Base-by-base conservation (phyloP, 1,284 basidiomycete genomes). In the Tilletia indica region DNA sequence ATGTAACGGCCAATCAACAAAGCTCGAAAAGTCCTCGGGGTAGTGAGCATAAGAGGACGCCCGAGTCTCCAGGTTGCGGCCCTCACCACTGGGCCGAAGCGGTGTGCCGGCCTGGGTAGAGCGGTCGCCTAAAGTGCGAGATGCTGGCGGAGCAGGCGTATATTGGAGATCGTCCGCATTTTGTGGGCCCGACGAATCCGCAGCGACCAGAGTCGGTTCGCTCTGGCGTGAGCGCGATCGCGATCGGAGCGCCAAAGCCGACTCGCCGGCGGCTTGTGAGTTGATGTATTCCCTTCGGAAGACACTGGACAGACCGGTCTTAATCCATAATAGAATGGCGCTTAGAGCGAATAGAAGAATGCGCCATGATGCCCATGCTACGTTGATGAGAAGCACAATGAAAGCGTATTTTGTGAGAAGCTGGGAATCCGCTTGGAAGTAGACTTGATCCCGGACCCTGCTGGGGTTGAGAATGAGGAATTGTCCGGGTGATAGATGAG, bases 321-420 rank as follows among this genome's bases (percentile, higher is more conserved):
- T 76, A 1, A 56, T 68, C 2, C 51, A 51, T 0, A 78, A 70
- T 34, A 76, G 72, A 2, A 74, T n/a, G 38, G 70, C 71, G 51
- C 73, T 67, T 19, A 71, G 4, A 9, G 74, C 36, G 19, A 80
- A 34, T 11, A 80, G 39, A 12, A 70, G 54, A n/a, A 75, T 42
- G 56, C 75, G 74, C 77, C 77, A 80, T 3, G 76, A 74, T 38
- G 71, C 70, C 78, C 78, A 80, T 31, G 69, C 66, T 12, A 73
- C 71, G 31, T 78, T 76, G 36, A 80, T 68, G 16, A 76, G 63
- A 49, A 80, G 68, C 14, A 78, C 38, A 61, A 80, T 68, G 58
- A 71, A 78, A 2, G 73, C 70, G 34, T 73, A 80, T 34, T 51
- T 72, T 0, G 70, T 76, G 39, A 80, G 68, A 2, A 70, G 54